phyloP scores from a whole-genome alignment of 1,284 basidiomycete genomes.

The Austroboletus rostrupii region DNA sequence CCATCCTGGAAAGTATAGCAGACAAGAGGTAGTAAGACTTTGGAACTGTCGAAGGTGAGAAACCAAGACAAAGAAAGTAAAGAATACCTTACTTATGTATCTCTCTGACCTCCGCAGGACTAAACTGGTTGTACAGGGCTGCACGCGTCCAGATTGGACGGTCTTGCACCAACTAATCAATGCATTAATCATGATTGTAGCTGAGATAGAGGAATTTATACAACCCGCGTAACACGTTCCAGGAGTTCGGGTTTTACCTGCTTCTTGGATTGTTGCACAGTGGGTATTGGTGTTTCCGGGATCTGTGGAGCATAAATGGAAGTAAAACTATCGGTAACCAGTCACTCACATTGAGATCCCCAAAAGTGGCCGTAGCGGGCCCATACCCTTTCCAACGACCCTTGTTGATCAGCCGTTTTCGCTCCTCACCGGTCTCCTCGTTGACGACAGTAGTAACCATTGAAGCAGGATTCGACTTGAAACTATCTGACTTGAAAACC shows the following conservation, averaged over 20 bases:
- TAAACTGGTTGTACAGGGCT: constrained; percentile 81
- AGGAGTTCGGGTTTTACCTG: constrained; percentile 61
- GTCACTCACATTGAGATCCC: constrained; percentile 51
- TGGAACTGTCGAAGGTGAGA: constrained; percentile 49
- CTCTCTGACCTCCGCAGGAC: constrained; percentile 61
- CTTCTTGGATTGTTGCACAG: constrained; percentile 48
- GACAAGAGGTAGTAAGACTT: constrained; percentile 63
- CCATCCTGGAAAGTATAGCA: constrained; percentile 92
- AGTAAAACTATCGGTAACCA: neutral
- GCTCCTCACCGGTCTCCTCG: constrained; percentile 76
- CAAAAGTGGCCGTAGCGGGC: constrained; percentile 64
- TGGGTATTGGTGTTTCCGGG: constrained; percentile 60
- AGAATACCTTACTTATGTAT: constrained; percentile 58
- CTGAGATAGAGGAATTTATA: constrained; percentile 10
- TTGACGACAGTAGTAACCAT: constrained; percentile 61
- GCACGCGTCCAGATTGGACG: constrained; percentile 88
- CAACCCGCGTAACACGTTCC: constrained; percentile 56
- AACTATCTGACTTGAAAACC: constrained; percentile 42
- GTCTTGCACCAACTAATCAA: constrained; percentile 54
- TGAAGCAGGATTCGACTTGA: constrained; percentile 73
- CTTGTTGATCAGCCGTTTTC: constrained; percentile 73
- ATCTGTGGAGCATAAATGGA: constrained; percentile 39
- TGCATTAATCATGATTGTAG: constrained; percentile 2
- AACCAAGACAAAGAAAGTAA: neutral
- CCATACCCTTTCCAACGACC: constrained; percentile 78